A percentile compares a stretch with the other conserved stretches of the same genome.
These are phyloP conservation scores for Tympanopsis confertula DNA, from an alignment of 2,329 filamentous ascomycete species.

Conservation along the genomic window DNA sequence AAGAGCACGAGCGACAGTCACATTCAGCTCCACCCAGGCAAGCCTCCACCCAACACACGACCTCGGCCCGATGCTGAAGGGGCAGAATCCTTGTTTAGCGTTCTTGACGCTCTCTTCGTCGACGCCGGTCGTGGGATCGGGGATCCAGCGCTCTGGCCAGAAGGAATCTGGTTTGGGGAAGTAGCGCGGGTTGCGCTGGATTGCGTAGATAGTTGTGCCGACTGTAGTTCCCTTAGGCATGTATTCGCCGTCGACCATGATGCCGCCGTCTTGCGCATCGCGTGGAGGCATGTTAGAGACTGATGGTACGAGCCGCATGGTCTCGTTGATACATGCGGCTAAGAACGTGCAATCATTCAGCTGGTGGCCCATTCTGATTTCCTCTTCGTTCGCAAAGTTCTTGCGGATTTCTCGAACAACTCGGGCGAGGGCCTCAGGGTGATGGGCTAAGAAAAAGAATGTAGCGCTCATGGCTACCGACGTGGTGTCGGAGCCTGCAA, in stretches of 20 bases:
- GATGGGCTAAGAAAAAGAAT: constrained; percentile 49
- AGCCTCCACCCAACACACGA: constrained; percentile 64
- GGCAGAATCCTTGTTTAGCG: constrained; percentile 61
- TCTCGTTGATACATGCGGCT: constrained; percentile 53
- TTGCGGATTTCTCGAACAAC: constrained; percentile 38
- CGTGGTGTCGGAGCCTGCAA: constrained; percentile 62
- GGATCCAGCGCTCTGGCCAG: constrained; percentile 54
- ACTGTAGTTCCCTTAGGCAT: constrained; percentile 49
- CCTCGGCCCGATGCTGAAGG: constrained; percentile 59
- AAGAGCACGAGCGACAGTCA: constrained; percentile 47
- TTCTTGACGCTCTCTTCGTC: constrained; percentile 34
- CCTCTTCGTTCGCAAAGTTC: constrained; percentile 37
- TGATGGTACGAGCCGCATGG: constrained; percentile 50
- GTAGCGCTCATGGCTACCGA: constrained; percentile 55
- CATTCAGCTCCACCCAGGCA: constrained; percentile 56
- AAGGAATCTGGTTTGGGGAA: constrained; percentile 47
- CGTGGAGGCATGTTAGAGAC: constrained; percentile 49
- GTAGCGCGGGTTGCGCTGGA: constrained; percentile 56
- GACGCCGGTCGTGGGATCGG: constrained; percentile 27
- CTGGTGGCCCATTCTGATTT: constrained; percentile 37
- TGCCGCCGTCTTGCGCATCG: constrained; percentile 42
- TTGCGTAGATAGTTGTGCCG: constrained; percentile 54
- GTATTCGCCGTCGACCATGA: constrained; percentile 36
- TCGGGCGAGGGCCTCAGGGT: constrained; percentile 30
- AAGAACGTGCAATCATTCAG: constrained; percentile 43